Base-by-base conservation (phyloP, 1,284 basidiomycete species). In the Apiotrichum gamsii region DNA sequence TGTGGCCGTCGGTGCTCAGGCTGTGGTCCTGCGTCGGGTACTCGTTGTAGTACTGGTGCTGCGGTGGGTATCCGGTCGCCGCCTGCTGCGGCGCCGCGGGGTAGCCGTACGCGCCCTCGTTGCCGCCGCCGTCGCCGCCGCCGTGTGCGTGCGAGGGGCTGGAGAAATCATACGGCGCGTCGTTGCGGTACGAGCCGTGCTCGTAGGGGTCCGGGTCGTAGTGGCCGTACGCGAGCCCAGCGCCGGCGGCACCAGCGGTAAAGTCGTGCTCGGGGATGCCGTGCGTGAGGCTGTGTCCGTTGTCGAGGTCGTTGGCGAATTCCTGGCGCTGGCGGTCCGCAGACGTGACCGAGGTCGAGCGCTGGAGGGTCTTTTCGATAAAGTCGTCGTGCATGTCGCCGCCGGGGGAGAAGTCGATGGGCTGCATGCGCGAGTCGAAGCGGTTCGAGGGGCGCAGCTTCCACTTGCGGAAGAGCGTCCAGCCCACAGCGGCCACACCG, bases 401-500 rank as follows among this genome's bases (percentile, higher is more conserved):
- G 30, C 52, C 87, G 54, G 88, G 87, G 43, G 83, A 80, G 73
- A 90, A 82, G 56, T 70, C 67, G 46, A 72, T 67, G 15, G 72
- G 70, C 54, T 69, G 61, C 62, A 70, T 60, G 61, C 87, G 85
- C 55, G 82, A 78, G 51, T 87, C 85, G 64, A 90, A 90, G 62
- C 81, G 78, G 66, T 80, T 78, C 35, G 85, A 87, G 43, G 84
- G 82, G 52, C 80, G 80, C 61, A 90, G 81, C 75, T 90, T 90
- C 85, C 85, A 89, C 73, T 90, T 90, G 74, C 89, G 83, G 77
- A 90, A 87, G 61, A 87, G 75, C 30, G 87, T 90, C 85, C 85
- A 91, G 55, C 83, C 77, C 56, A 88, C 80, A 43, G 78, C 77
- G 29, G 82, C 70, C 32, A 78, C 81, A 55, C 82, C 88, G 36